These are phyloP conservation scores for Cercospora janseana DNA, from an alignment of 2,329 filamentous ascomycete species.

Conservation along the genomic window DNA sequence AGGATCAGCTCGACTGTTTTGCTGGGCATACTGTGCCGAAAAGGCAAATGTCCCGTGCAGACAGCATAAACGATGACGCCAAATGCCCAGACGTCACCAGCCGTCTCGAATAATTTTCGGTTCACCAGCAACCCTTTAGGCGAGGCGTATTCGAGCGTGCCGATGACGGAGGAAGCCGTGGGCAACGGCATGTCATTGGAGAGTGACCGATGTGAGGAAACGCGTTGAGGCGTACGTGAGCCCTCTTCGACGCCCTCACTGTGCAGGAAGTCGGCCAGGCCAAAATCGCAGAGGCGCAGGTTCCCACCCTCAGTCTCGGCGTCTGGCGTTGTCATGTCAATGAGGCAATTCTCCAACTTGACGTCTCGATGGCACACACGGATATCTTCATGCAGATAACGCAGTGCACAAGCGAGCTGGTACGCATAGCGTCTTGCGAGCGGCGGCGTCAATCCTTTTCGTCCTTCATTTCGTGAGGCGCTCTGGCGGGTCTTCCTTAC, in stretches of 20 bases:
- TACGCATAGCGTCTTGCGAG: constrained; percentile 61
- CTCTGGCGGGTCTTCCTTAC: constrained; percentile 53
- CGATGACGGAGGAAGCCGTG: constrained; percentile 51
- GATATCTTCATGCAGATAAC: constrained; percentile 67
- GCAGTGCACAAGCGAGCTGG: constrained; percentile 62
- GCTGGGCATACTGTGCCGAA: constrained; percentile 59
- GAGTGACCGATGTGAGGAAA: constrained; percentile 19
- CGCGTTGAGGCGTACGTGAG: constrained; percentile 11
- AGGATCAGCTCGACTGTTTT: constrained; percentile 60
- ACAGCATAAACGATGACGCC: constrained; percentile 63
- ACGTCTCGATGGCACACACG: constrained; percentile 66
- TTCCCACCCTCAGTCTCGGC: constrained; percentile 53
- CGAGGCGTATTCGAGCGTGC: constrained; percentile 57
- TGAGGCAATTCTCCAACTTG: constrained; percentile 66
- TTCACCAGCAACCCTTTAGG: constrained; percentile 49
- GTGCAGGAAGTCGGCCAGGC: constrained; percentile 66
- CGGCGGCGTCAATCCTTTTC: constrained; percentile 46
- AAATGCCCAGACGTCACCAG: constrained; percentile 66
- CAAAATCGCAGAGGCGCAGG: constrained; percentile 65
- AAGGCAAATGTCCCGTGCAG: constrained; percentile 61
- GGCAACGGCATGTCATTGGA: constrained; percentile 23
- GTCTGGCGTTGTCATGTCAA: constrained; percentile 54
- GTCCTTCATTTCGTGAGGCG: constrained; percentile 29
- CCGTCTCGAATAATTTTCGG: constrained; percentile 49
- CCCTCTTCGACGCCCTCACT: constrained; percentile 43